Percentiles rank a stretch among this genome's conserved stretches.
phyloP scores from a whole-genome alignment of 1,139 yeast genomes.

The Geotrichum klebahnii region DNA sequence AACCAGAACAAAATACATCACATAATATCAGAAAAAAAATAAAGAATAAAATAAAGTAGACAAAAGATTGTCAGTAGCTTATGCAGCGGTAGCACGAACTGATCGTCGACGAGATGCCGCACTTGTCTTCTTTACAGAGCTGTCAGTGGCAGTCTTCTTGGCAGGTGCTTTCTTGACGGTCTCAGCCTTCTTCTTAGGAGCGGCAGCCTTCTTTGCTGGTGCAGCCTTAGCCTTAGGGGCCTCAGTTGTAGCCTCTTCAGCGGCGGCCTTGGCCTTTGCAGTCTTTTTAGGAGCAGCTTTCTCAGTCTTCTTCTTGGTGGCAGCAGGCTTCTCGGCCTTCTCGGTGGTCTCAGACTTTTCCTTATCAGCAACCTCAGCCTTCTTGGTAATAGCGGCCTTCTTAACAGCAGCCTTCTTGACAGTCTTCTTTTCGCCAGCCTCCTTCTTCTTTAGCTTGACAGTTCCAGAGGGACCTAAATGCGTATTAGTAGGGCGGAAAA shows the following conservation, averaged over 20 bases:
- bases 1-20: not conserved
- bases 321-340: constrained; percentile 33
- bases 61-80: constrained; percentile 31
- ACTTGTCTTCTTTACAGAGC: constrained; percentile 34
- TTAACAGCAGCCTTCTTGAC: constrained; percentile 33
- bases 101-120: constrained; percentile 23
- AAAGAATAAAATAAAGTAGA: not conserved
- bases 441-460: constrained; percentile 54
- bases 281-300: constrained; percentile 28
- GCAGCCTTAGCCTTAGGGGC: no score
- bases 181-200: constrained; percentile 34
- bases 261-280: constrained; percentile 28
- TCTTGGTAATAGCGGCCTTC: constrained; percentile 27
- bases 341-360: constrained; percentile 26
- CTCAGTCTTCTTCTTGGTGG: constrained; percentile 36
- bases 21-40: not conserved
- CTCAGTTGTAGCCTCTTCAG: constrained; percentile 28
- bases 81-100: constrained; percentile 31
- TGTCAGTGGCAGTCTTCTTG: constrained; percentile 23
- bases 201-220: constrained; percentile 35
- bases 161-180: constrained; percentile 30
- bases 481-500: not conserved
- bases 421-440: constrained; percentile 29
- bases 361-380: constrained; percentile 27
- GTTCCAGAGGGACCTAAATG: constrained; percentile 57